Evolutionary conservation across 352 stramenopile genomes (phyloP), one percentile per base, ranked within the genome.

Genomic region (Pythium coloratum): DNA sequence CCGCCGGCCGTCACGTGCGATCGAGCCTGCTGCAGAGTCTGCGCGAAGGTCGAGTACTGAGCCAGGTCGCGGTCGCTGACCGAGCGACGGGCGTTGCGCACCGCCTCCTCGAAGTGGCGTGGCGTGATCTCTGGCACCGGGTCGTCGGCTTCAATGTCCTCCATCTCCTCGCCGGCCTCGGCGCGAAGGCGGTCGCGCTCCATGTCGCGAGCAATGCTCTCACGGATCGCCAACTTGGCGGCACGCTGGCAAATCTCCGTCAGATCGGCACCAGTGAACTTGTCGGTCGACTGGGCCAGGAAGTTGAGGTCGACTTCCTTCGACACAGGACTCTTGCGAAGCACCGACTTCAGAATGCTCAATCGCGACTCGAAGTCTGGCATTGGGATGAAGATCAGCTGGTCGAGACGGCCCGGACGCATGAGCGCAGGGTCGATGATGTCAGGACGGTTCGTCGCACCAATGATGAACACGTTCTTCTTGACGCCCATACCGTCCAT

Each of bases 381-480:
- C 91, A 99, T 98, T 30, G 97, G 96, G 70, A 99, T 99, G 85
- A 91, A 97, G 59, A 98, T 96, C 24, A 98, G 76, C 82, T 99
- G 93, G 81, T 99, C 94, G 26, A 98, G 78, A 82, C 94, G 91
- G 50, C 94, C 97, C 10, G 96, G 96, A 77, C 97, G 89, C 95
- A 99, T 98, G 47, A 99, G 79, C 51, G 97, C 97, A 20, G 95
- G 91, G 81, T 99, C 97, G 68, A 99, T 99, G 61, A 99, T 99
- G 73, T 99, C 96, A 42, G 97, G 96, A 65, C 96, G 73, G 80
- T 98, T 98, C 38, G 91, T 97, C 28, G 91, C 89, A 66, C 95
- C 97, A 71, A 99, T 98, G 71, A 99, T 98, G 73, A 99, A 99
- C 58, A 99, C 97, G 75, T 98, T 99, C 82, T 99, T 99, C 84